Conservation (phyloP, 2,329 filamentous ascomycete species). For the Monosporascus sp. region DNA sequence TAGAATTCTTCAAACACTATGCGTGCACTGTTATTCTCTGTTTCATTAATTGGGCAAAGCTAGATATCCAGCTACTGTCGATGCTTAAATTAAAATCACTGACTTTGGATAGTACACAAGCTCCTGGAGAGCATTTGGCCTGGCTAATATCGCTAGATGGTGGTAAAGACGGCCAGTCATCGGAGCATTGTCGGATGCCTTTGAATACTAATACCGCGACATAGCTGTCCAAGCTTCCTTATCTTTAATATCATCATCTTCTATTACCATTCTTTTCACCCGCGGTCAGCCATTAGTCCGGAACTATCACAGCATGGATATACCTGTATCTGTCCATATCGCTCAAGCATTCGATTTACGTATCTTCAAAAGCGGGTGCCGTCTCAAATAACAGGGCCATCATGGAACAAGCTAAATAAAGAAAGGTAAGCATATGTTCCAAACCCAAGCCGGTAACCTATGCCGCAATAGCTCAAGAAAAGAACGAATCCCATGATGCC, state of each 20-base stretch:
- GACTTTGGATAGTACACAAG: constrained; percentile 68
- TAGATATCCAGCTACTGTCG: too few relatives aligned
- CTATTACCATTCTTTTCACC: constrained; percentile 70
- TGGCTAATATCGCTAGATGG: constrained; percentile 74
- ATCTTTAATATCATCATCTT: constrained; percentile 71
- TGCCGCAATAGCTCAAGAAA: too few relatives aligned
- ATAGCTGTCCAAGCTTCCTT: constrained; percentile 78
- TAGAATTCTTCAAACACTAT: too few relatives aligned
- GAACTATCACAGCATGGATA: constrained; percentile 5
- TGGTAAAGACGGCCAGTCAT: constrained; percentile 78
- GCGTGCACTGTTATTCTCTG: too few relatives aligned
- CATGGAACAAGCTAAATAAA: too few relatives aligned
- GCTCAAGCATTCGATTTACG: constrained; percentile 89
- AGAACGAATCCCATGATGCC: too few relatives aligned
- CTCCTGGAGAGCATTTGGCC: constrained; percentile 65
- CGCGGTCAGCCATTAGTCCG: constrained; percentile 3
- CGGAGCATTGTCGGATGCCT: constrained; percentile 71
- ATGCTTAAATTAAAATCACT: constrained; percentile 28
- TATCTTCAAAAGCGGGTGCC: constrained; percentile 75
- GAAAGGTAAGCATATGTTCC: too few relatives aligned
- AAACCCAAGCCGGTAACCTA: too few relatives aligned
- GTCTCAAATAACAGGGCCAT: constrained; percentile 80
- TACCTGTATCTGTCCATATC: constrained; percentile 70
- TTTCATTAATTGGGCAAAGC: too few relatives aligned
- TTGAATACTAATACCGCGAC: constrained; percentile 76